phyloP scores from a whole-genome alignment of 1,284 basidiomycete genomes.

The Porodaedalea pini region DNA sequence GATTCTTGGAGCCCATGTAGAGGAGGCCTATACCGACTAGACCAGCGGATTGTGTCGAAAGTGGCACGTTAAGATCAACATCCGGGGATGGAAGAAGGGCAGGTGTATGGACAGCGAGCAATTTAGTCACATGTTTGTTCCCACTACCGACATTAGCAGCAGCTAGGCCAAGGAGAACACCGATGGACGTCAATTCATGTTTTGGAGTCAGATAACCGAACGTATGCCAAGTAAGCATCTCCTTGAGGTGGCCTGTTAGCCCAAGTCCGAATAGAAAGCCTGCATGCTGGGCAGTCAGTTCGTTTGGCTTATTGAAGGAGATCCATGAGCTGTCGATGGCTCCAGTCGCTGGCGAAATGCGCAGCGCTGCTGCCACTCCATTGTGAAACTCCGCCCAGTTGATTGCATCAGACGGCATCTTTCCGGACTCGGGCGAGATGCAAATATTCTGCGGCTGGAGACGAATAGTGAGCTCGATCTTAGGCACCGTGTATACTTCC shows the following conservation, averaged over 20 bases:
- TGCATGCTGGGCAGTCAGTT: slow-evolving; percentile 87
- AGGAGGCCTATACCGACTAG: slow-evolving; percentile 87
- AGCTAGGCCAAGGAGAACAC: slow-evolving; percentile 86
- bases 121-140: slow-evolving; percentile 84
- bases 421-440: slow-evolving; percentile 61
- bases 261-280: slow-evolving; percentile 94
- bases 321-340: slow-evolving; percentile 91
- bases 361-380: slow-evolving; percentile 88
- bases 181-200: slow-evolving; percentile 93
- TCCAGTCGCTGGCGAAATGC: slow-evolving; percentile 72
- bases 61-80: slow-evolving; percentile 85
- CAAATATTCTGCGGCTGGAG: slow-evolving; percentile 66
- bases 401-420: slow-evolving; percentile 64
- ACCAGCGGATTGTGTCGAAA: slow-evolving; percentile 88
- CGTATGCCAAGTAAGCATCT: slow-evolving; percentile 86
- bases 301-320: slow-evolving; percentile 85
- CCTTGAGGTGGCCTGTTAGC: slow-evolving; percentile 83
- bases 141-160: slow-evolving; percentile 88
- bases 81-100: slow-evolving; percentile 85
- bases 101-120: slow-evolving; percentile 90
- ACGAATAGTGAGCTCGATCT: slow-evolving; percentile 75
- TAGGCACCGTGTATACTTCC: slow-evolving; percentile 76
- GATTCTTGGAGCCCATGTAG: slow-evolving; percentile 83
- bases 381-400: slow-evolving; percentile 98
- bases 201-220: slow-evolving; percentile 92